phyloP scores from a whole-genome alignment of 192 early-diverging fungal species.

The Coemansia asiatica region DNA sequence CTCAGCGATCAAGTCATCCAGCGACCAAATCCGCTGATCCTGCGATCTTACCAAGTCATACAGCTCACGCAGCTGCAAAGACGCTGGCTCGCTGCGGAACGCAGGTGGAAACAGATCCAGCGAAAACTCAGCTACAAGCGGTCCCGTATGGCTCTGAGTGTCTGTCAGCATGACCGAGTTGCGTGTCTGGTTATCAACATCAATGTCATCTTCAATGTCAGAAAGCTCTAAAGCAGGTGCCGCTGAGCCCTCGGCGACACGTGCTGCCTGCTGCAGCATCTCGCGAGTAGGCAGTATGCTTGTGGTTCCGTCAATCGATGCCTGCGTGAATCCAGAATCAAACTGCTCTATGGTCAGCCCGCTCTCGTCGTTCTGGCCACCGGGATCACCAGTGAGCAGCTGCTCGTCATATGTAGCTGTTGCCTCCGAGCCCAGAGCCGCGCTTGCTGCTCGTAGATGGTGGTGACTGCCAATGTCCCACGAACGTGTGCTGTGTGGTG shows the following conservation, averaged over 20 bases:
- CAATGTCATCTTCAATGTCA: background rate
- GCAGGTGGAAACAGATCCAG: slow-evolving; percentile 34
- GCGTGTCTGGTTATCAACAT: slow-evolving; percentile 6
- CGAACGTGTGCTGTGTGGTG: background rate
- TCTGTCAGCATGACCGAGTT: slow-evolving; percentile 10
- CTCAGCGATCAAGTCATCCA: slow-evolving; percentile 23
- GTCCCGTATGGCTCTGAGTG: background rate
- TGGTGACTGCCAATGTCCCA: slow-evolving; percentile 1
- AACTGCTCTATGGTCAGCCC: slow-evolving; percentile 23
- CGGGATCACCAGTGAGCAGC: background rate
- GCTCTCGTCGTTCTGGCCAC: slow-evolving; percentile 31
- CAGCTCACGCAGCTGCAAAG: slow-evolving; percentile 29
- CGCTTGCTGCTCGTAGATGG: slow-evolving; percentile 2
- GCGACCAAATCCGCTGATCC: slow-evolving; percentile 38
- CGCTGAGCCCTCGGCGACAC: slow-evolving; percentile 17
- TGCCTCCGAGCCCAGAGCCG: slow-evolving; percentile 26
- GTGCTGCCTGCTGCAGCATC: slow-evolving; percentile 49
- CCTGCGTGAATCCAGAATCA: slow-evolving; percentile 13
- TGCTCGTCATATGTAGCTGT: slow-evolving; percentile 34
- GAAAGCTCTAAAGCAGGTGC: background rate
- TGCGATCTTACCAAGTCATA: slow-evolving; percentile 21
- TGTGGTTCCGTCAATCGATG: slow-evolving; percentile 43
- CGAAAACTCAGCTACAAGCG: slow-evolving; percentile 15
- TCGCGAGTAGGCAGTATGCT: slow-evolving; percentile 50
- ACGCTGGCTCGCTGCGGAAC: slow-evolving; percentile 28